Base-by-base conservation (phyloP, 441 rosid genomes). In the Dalechampia spathulata region DNA sequence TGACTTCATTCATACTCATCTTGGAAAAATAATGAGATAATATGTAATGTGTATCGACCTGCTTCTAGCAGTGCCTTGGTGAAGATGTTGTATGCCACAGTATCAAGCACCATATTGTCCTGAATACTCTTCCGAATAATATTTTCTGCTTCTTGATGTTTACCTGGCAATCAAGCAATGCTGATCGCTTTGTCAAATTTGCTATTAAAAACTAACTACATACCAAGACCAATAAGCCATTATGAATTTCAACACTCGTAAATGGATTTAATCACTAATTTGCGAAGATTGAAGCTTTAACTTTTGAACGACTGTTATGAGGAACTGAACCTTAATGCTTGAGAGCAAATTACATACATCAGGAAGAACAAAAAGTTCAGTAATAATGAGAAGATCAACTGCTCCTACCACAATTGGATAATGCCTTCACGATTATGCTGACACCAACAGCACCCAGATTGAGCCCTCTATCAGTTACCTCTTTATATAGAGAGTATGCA, bases 61-160 rank as follows among this genome's bases (percentile, higher is more conserved):
- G 97, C 90, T 83, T 64, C 74, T 53, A 83, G 75, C 92, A 83
- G 82, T 57, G 92, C 92, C 83, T 82, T 89, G 58, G 86, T 86
- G 75, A 86, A 86, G 38, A 85, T 86, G 68, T 89, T 89, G 70
- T 79, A 86, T 10, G 86, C 83, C 63, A 86, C 85, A 2, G 90
- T 84, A 68, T 89, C 97, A 66, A 89, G 83, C 70, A 71, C 82
- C 72, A 72, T 56, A 42, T 50, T 57, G 1, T 68, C 82, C 36
- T 65, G 69, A 44, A 82, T 68, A 59, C 80, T 63, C 66, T 66
- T 68, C 40, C 25, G 46, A 56, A 84, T 63, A 55, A 89, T 53
- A 51, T 53, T 70, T 78, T 83, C 80, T 16, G 84, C 86, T 65
- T 86, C 88, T 54, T 48, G 72, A 73, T 78, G 79, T 75, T 83